Evolutionary conservation across 2,329 filamentous ascomycete species (phyloP).

Genomic region (Alternaria sp.): DNA sequence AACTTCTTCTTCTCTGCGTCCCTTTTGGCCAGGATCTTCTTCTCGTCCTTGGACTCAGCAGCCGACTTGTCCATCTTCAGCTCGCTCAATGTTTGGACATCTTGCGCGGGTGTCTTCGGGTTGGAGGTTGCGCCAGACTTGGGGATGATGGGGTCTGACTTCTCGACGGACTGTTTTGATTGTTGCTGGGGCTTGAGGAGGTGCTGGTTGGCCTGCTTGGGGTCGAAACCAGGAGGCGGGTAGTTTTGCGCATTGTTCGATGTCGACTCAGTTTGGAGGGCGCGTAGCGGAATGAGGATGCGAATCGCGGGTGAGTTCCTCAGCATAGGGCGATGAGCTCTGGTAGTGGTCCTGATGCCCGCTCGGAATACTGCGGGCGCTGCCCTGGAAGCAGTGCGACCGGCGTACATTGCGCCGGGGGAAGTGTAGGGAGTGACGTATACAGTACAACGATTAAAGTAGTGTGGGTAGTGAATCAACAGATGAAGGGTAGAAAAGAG

Average conservation of each 20-base stretch:
- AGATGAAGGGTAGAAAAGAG: conserved; percentile 13
- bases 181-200: conserved; percentile 58
- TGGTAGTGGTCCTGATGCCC: conserved; percentile 51
- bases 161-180: conserved; percentile 26
- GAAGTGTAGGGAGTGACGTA: conserved; percentile 22
- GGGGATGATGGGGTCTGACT: conserved; percentile 43
- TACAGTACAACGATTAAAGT: conserved; percentile 10
- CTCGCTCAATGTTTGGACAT: conserved; percentile 63
- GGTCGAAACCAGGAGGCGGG: conserved; percentile 88
- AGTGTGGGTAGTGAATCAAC: conserved; percentile 5
- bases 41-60: conserved; percentile 55
- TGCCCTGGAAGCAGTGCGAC: conserved; percentile 52
- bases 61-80: conserved; percentile 66
- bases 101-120: conserved; percentile 56
- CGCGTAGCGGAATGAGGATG: conserved; percentile 61
- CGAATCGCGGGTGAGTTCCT: conserved; percentile 63
- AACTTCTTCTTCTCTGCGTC: conserved; percentile 79
- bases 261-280: conserved; percentile 64
- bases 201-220: conserved; percentile 88
- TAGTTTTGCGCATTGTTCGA: conserved; percentile 58
- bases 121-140: conserved; percentile 50
- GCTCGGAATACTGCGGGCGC: conserved; percentile 56
- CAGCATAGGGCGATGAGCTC: conserved; percentile 53
- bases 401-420: conserved; percentile 53
- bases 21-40: conserved; percentile 65